phyloP scores from a whole-genome alignment of 2,329 filamentous ascomycete species.

The Neocatenulostroma microsporum region DNA sequence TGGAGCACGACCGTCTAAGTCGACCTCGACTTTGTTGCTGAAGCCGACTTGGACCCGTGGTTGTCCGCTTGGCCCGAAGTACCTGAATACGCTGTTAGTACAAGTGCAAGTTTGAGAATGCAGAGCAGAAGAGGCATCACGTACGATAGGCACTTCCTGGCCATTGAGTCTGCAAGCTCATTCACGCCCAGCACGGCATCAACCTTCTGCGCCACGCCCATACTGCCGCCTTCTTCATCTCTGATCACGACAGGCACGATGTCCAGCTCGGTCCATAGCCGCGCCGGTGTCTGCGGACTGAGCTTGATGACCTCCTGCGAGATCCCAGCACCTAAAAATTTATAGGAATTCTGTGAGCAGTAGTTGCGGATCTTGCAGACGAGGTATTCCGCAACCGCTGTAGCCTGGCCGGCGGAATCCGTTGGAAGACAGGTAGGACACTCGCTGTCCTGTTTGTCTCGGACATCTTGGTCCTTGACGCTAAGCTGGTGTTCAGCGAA shows the following conservation, averaged over 20 bases:
- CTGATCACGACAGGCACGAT: conserved; percentile 61
- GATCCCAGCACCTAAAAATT: conserved; percentile 68
- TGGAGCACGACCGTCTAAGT: conserved; percentile 56
- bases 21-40: conserved; percentile 62
- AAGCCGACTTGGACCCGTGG: conserved; percentile 61
- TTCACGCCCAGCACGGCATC: conserved; percentile 49
- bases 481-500: conserved; percentile 56
- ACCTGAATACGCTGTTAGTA: neutral
- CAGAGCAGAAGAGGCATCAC: neutral
- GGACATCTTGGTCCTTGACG: conserved; percentile 4
- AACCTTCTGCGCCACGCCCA: conserved; percentile 55
- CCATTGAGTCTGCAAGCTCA: conserved; percentile 75
- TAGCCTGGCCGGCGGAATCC: conserved; percentile 7
- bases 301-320: conserved; percentile 51
- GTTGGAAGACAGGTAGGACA: conserved; percentile 8
- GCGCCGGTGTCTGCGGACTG: conserved; percentile 59
- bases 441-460: conserved; percentile 5
- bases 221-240: conserved; percentile 65
- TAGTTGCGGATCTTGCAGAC: conserved; percentile 52
- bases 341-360: conserved; percentile 58
- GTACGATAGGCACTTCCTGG: conserved; percentile 67
- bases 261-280: conserved; percentile 69
- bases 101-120: no score
- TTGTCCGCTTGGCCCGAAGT: conserved; percentile 62
- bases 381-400: conserved; percentile 44